Evolutionary conservation across 495 filamentous ascomycete genomes (phyloP), one percentile per base, ranked within the genome.

Genomic region (Thozetella sp.): DNA sequence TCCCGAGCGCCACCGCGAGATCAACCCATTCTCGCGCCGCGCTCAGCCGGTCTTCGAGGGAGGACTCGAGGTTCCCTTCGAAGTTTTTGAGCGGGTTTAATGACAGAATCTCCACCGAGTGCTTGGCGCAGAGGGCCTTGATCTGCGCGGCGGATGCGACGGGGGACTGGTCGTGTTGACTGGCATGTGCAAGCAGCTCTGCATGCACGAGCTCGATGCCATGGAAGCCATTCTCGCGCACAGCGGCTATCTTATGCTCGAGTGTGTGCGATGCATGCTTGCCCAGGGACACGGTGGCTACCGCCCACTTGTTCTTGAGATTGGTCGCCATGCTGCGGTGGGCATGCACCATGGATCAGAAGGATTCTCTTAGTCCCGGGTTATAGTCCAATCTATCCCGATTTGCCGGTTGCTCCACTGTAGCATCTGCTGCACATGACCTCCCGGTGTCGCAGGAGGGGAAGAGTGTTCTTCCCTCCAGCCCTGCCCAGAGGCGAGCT

Each of bases 141-240:
- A 87, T 77, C 30, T 67, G 63, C 25, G 60, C 51, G 6, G 86
- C 86, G 25, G 88, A 85, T 50, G 68, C 70, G 48, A 72, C 40
- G 0, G 59, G 26, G 22, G 58, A 64, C 26, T 55, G 66, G 58
- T 51, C 62, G 51, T 63, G 67, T 59, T 51, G 52, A 37, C 50
- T 51, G 2, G 84, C 83, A 27, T 85, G 63, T 63, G 83, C 79
- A 58, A 83, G 72, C 34, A 91, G 80, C 67, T 92, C 89, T 72
- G 91, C 89, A 70, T 86, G 85, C 77, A 90, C 90, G 26, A 90
- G 75, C 69, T 91, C 89, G 58, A 90, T 83, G 30, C 85, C 88
- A 55, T 81, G 64, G 69, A 86, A 84, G 25, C 87, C 87, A 61
- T 86, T 69, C 13, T 66, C 70, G 15, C 81, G 72, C 12, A 86